Evolutionary conservation across 352 stramenopile genomes (phyloP), one percentile per base, ranked within the genome.

Genomic region (Globisporangium megalacanthum): DNA sequence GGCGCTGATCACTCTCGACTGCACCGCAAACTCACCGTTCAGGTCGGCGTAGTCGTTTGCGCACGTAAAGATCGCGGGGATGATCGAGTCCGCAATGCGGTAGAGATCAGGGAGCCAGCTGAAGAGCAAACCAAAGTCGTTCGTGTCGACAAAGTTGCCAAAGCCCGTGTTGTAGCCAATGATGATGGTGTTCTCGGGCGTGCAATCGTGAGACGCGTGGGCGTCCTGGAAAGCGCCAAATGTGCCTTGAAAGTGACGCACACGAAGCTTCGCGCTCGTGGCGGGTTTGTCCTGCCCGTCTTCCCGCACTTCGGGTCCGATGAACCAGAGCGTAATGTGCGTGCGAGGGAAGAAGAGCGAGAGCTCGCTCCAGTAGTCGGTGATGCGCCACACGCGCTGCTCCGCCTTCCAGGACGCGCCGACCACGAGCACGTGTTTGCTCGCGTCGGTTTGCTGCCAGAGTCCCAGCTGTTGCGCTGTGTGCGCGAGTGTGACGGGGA

Each of bases 31-130:
- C 61, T 92, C 81, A 29, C 81, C 76, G 42, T 83, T 92, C 76
- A 90, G 81, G 31, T 89, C 82, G 14, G 77, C 76, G 46, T 89
- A 92, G 56, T 88, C 79, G 52, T 89, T 90, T 2, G 81, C 81
- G 37, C 81, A 91, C 19, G 81, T 85, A 58, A 91, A 92, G 46
- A 89, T 72, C 0, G 76, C 68, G 7, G 75, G 75, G 46, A 90
- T 79, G 9, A 45, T 60, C 1, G 77, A 75, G 17, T 76, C 70
- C 0, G 72, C 73, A 49, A 90, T 84, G 8, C 64, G 63, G 42
- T 77, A 73, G 4, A 92, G 61, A 51, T 89, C 77, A 4, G 75
- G 70, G 8, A 92, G 75, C 79, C 79, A 92, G 29, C 82, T 89
- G 56, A 87, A 83, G 45, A 92, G 68, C 37, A 89, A 41, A 2